phyloP scores from a whole-genome alignment of 2,329 filamentous ascomycete genomes.

The Ceratocystis lukuohia region DNA sequence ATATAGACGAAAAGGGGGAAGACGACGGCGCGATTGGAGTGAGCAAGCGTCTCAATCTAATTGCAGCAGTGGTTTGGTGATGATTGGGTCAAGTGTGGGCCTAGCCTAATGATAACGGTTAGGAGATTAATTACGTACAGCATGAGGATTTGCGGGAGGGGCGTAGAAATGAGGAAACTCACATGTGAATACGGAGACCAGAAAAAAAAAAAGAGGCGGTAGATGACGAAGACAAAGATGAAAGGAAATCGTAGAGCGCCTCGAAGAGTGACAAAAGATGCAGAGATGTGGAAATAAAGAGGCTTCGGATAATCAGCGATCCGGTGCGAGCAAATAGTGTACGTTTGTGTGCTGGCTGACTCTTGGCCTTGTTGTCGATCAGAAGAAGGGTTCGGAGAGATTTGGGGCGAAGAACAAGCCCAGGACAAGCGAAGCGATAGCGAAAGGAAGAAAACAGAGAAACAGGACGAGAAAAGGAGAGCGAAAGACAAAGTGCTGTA shows the following conservation, averaged over 20 bases:
- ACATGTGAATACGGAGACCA: background rate
- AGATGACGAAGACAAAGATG: background rate
- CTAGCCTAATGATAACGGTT: background rate
- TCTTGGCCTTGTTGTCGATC: background rate
- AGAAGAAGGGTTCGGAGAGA: background rate
- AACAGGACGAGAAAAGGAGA: background rate
- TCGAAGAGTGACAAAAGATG: background rate
- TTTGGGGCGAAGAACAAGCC: background rate
- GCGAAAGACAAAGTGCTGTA: slow-evolving; percentile 1
- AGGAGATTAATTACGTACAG: slow-evolving; percentile 3
- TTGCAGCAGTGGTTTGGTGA: background rate
- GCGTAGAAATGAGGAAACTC: background rate
- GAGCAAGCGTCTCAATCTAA: background rate
- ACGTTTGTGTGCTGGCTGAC: background rate
- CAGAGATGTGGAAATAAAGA: background rate
- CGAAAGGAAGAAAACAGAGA: background rate
- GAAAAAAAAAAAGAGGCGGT: background rate
- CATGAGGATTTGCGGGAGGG: background rate
- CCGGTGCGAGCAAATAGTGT: background rate
- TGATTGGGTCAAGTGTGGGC: slow-evolving; percentile 2
- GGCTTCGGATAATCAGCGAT: background rate
- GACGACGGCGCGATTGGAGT: background rate
- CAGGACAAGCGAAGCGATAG: background rate
- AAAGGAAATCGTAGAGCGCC: background rate
- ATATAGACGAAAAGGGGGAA: background rate